A percentile compares a stretch with the other conserved stretches of the same genome.
These are phyloP conservation scores for Talaromyces wortmannii DNA, from an alignment of 495 filamentous ascomycete species.

Conservation along the genomic window DNA sequence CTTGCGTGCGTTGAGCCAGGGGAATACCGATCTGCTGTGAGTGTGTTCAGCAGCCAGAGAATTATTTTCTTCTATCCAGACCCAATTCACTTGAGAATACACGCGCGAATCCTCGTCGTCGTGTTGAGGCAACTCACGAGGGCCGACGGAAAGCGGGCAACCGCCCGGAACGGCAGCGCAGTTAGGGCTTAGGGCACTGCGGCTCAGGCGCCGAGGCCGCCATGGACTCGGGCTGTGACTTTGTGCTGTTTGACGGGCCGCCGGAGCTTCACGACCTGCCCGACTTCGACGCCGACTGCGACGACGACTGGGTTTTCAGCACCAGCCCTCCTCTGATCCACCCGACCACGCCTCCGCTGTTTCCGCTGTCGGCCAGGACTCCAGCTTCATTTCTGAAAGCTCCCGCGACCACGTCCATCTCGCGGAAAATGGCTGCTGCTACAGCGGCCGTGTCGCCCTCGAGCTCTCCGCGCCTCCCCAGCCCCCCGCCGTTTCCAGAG, in stretches of 20 bases:
- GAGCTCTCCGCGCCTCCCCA: slow-evolving; percentile 79
- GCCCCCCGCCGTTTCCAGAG: slow-evolving; percentile 83
- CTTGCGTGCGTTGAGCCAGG: background rate
- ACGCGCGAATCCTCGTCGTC: no score
- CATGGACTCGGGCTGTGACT: slow-evolving; percentile 10
- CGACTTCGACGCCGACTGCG: background rate
- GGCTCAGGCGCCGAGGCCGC: slow-evolving; percentile 14
- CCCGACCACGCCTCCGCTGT: slow-evolving; percentile 15
- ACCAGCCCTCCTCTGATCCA: slow-evolving; percentile 5
- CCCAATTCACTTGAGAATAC: no score
- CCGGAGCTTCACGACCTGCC: background rate
- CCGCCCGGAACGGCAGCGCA: slow-evolving; percentile 14
- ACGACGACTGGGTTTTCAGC: background rate
- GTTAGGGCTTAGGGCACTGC: slow-evolving; percentile 34
- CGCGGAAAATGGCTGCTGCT: slow-evolving; percentile 30
- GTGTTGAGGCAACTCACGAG: background rate
- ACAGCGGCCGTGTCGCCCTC: slow-evolving; percentile 57
- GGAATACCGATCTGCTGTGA: background rate
- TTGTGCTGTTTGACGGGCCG: slow-evolving; percentile 4
- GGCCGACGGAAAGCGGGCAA: background rate
- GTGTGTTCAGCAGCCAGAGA: background rate
- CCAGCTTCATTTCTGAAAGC: slow-evolving; percentile 1
- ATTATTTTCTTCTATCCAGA: background rate
- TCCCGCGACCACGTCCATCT: slow-evolving; percentile 2
- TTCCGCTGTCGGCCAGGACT: slow-evolving; percentile 15